Conservation (phyloP, 2,329 filamentous ascomycete species). For the Pseudopyrenochaeta lycopersici region DNA sequence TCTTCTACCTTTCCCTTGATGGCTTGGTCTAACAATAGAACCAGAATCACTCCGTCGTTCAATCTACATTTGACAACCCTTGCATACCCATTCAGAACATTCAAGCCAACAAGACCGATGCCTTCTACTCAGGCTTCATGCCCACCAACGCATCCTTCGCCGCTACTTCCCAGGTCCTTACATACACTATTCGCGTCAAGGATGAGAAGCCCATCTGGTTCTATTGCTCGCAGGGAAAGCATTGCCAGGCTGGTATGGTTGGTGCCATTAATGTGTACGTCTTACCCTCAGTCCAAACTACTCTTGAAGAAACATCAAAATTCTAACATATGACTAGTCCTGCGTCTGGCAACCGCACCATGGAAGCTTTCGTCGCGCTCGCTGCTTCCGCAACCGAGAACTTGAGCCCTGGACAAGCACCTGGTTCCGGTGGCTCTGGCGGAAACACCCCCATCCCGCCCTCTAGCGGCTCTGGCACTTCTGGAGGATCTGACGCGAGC, state of each 20-base stretch:
- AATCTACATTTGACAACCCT: slow-evolving; percentile 77
- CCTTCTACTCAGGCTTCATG: slow-evolving; percentile 72
- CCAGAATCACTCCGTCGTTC: slow-evolving; percentile 80
- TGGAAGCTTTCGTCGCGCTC: slow-evolving; percentile 45
- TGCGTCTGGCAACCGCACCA: slow-evolving; percentile 46
- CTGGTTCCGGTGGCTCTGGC: slow-evolving; percentile 24
- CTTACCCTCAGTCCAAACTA: slow-evolving; percentile 9
- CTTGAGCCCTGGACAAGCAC: slow-evolving; percentile 50
- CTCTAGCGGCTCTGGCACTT: slow-evolving; percentile 12
- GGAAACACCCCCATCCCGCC: slow-evolving; percentile 8
- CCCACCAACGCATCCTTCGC: slow-evolving; percentile 57
- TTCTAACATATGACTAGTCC: slow-evolving; percentile 36
- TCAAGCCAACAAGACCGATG: slow-evolving; percentile 57
- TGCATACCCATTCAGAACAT: slow-evolving; percentile 68
- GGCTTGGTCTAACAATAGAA: slow-evolving; percentile 12
- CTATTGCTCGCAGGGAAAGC: slow-evolving; percentile 77
- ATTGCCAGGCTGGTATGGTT: slow-evolving; percentile 79
- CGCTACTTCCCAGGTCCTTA: slow-evolving; percentile 59
- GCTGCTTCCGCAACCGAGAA: slow-evolving; percentile 52
- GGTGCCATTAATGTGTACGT: slow-evolving; percentile 80
- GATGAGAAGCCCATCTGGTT: slow-evolving; percentile 78
- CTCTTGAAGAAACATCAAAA: background rate
- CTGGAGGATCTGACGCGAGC: slow-evolving; percentile 16
- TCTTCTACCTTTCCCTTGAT: background rate
- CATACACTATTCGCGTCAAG: slow-evolving; percentile 76